Conservation (phyloP, 1,139 yeast genomes). For the Kluyveromyces sp. region DNA sequence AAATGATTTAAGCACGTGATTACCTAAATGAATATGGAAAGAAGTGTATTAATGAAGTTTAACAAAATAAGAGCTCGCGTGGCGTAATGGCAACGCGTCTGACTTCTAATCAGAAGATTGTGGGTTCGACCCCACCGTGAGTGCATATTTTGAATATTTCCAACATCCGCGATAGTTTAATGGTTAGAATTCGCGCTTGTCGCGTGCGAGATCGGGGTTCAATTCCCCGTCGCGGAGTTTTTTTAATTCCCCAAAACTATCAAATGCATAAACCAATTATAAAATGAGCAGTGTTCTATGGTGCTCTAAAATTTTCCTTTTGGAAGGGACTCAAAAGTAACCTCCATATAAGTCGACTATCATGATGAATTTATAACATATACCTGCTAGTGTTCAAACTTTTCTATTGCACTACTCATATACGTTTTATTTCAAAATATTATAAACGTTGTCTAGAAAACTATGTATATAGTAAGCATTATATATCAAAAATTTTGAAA, state of each 20-base stretch:
- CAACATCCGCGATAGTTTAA: slow-evolving; percentile 31
- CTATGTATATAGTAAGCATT: too few species aligned
- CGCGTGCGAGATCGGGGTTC: slow-evolving; percentile 36
- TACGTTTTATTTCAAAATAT: too few species aligned
- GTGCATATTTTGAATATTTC: slow-evolving; percentile 35
- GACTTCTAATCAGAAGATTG: slow-evolving; percentile 58
- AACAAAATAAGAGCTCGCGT: slow-evolving; percentile 36
- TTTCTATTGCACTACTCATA: too few species aligned
- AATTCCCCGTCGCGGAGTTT: slow-evolving; percentile 34
- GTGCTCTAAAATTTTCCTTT: too few species aligned
- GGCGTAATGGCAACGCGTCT: slow-evolving; percentile 62
- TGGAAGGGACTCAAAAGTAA: too few species aligned
- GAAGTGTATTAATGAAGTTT: neutral
- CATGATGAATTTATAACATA: too few species aligned
- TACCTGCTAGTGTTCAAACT: too few species aligned
- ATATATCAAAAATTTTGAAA: too few species aligned
- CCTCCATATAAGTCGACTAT: too few species aligned
- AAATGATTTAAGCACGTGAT: neutral
- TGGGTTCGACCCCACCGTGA: slow-evolving; percentile 59
- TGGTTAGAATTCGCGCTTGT: slow-evolving; percentile 35
- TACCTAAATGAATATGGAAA: neutral
- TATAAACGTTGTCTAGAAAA: too few species aligned
- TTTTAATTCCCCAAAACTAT: slow-evolving; percentile 8
- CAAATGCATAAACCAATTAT: too few species aligned
- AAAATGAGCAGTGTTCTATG: too few species aligned